phyloP scores from a whole-genome alignment of 768 basidiomycete genomes.

The Suillus cothurnatus region DNA sequence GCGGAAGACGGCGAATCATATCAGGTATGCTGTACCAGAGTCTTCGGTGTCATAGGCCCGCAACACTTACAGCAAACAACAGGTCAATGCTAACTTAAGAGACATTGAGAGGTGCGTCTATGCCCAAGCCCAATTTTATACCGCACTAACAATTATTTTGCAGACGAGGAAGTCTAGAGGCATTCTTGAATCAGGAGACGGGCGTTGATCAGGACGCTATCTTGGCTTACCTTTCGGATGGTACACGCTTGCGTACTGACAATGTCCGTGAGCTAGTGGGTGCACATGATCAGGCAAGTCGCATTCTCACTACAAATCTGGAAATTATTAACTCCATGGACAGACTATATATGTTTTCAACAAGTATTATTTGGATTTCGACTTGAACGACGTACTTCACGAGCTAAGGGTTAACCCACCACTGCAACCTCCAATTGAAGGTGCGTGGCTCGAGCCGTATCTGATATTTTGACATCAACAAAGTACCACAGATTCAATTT shows the following conservation, averaged over 20 bases:
- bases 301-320: not conserved
- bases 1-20: slow-evolving; percentile 66
- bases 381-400: slow-evolving; percentile 64
- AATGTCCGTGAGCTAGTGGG: slow-evolving; percentile 80
- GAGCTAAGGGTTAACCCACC: slow-evolving; percentile 62
- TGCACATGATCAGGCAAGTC: slow-evolving; percentile 69
- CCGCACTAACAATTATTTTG: slow-evolving; percentile 3
- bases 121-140: slow-evolving; percentile 8
- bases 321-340: slow-evolving; percentile 17
- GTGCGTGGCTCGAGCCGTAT: slow-evolving; percentile 36
- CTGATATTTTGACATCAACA: slow-evolving; percentile 5
- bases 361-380: slow-evolving; percentile 74
- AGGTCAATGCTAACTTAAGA: slow-evolving; percentile 66
- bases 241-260: slow-evolving; percentile 65
- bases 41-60: not conserved
- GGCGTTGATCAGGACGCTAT: slow-evolving; percentile 70
- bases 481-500: slow-evolving; percentile 49
- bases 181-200: slow-evolving; percentile 70
- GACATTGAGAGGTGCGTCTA: slow-evolving; percentile 71
- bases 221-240: slow-evolving; percentile 80
- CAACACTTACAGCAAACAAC: slow-evolving; percentile 5
- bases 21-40: slow-evolving; percentile 42
- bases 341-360: slow-evolving; percentile 84
- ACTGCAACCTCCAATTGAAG: slow-evolving; percentile 72
- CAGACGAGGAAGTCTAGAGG: slow-evolving; percentile 70